A percentile compares a stretch with the other conserved stretches of the same genome.
Conservation (phyloP, 495 filamentous ascomycete species). For the Mytilinidion resinicola region DNA sequence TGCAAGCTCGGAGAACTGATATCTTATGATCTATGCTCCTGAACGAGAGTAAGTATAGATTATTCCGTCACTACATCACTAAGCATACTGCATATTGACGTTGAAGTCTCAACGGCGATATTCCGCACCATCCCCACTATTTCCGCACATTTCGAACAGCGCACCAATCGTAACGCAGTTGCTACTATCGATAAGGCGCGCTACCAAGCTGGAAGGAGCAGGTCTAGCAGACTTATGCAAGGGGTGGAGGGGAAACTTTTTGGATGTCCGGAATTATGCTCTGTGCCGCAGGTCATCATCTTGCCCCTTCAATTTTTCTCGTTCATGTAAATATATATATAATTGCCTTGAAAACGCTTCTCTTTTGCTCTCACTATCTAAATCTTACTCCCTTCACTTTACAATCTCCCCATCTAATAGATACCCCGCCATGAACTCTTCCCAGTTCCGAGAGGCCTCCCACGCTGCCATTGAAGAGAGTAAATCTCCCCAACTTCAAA, state of each 20-base stretch:
- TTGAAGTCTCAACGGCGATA: too few species aligned
- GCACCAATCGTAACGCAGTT: background rate
- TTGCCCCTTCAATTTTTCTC: background rate
- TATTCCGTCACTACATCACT: too few species aligned
- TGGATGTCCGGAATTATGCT: background rate
- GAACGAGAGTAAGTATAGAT: too few species aligned
- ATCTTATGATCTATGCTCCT: too few species aligned
- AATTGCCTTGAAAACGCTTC: background rate
- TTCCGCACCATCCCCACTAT: too few species aligned
- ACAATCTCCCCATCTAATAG: background rate
- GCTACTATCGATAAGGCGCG: background rate
- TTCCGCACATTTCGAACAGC: too few species aligned
- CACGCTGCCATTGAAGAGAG: conserved; percentile 80
- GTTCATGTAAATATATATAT: background rate
- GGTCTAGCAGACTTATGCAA: background rate
- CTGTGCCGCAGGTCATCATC: background rate
- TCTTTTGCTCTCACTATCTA: background rate
- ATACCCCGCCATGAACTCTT: conserved; percentile 62
- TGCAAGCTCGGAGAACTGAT: too few species aligned
- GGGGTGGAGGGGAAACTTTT: background rate
- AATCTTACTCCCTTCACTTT: background rate
- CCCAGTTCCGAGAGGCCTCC: conserved; percentile 75
- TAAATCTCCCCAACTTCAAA: conserved; percentile 36
- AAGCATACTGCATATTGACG: too few species aligned
- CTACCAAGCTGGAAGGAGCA: background rate